Evolutionary conservation across 768 basidiomycete species (phyloP).

Genomic region (Phylloporus scabripes): DNA sequence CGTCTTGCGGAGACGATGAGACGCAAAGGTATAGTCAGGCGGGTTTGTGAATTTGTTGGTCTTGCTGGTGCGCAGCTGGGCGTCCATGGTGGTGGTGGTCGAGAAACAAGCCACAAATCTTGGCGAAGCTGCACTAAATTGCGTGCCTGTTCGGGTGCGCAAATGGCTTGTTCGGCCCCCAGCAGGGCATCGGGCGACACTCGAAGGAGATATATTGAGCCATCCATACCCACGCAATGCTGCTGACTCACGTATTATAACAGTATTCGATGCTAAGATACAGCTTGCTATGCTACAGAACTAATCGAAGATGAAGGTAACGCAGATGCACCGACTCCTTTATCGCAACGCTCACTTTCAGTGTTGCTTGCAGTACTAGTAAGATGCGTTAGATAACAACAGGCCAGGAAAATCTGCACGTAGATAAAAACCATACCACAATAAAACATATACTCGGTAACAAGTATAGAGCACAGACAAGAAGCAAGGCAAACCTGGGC

Average conservation of each 20-base stretch:
- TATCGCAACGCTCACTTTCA: constrained; percentile 8
- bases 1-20: constrained; percentile 53
- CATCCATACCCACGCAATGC: constrained; percentile 18
- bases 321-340: neutral
- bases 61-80: constrained; percentile 16
- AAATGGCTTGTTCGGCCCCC: neutral
- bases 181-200: no score
- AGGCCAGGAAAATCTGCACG: neutral
- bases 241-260: no score
- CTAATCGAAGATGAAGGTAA: constrained; percentile 7
- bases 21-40: constrained; percentile 61
- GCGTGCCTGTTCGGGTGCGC: constrained; percentile 8
- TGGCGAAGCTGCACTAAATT: neutral
- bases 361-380: neutral
- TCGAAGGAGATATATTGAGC: constrained; percentile 6
- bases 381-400: constrained; percentile 4
- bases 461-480: constrained; percentile 1
- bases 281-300: constrained; percentile 22
- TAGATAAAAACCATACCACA: constrained; percentile 16
- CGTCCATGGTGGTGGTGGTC: constrained; percentile 19
- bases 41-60: constrained; percentile 50
- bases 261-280: constrained; percentile 11
- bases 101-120: neutral
- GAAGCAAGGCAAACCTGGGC: neutral
- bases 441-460: constrained; percentile 11